Percentiles rank a stretch among this genome's conserved stretches.
Evolutionary conservation across 139 green algal species (phyloP).

Genomic region (Chlorella sp.): DNA sequence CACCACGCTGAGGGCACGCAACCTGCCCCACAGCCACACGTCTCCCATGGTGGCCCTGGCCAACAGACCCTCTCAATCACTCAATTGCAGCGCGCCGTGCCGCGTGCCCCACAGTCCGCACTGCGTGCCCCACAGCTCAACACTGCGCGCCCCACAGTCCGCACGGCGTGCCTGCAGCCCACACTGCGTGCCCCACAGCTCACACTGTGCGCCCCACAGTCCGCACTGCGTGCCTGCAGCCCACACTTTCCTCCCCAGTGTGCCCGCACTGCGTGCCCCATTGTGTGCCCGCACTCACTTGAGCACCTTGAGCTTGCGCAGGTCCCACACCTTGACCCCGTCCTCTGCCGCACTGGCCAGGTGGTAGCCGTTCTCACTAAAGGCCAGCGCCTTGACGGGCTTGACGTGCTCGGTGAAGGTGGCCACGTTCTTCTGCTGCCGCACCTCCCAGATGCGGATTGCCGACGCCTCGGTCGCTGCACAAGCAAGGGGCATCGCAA

Average conservation of each 20-base stretch:
- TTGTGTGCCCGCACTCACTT: slow-evolving; percentile 42
- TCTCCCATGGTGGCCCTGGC: no score
- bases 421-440: slow-evolving; percentile 73
- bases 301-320: slow-evolving; percentile 92
- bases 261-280: slow-evolving; percentile 3
- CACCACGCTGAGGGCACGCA: no score
- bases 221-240: background rate
- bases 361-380: slow-evolving; percentile 94
- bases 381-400: slow-evolving; percentile 61
- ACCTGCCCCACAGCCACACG: no score
- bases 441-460: slow-evolving; percentile 86
- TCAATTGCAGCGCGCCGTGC: no score
- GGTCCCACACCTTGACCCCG: slow-evolving; percentile 95
- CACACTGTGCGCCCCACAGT: background rate
- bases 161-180: no score
- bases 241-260: background rate
- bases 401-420: slow-evolving; percentile 69
- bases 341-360: slow-evolving; percentile 71
- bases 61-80: no score
- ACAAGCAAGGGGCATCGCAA: no score
- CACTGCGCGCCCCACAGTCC: no score
- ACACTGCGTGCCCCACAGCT: no score
- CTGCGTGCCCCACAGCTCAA: no score
- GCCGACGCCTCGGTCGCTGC: slow-evolving; percentile 46
- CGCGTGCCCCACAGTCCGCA: no score